Conservation (phyloP, 2,329 filamentous ascomycete species). For the Fusarium illudens region DNA sequence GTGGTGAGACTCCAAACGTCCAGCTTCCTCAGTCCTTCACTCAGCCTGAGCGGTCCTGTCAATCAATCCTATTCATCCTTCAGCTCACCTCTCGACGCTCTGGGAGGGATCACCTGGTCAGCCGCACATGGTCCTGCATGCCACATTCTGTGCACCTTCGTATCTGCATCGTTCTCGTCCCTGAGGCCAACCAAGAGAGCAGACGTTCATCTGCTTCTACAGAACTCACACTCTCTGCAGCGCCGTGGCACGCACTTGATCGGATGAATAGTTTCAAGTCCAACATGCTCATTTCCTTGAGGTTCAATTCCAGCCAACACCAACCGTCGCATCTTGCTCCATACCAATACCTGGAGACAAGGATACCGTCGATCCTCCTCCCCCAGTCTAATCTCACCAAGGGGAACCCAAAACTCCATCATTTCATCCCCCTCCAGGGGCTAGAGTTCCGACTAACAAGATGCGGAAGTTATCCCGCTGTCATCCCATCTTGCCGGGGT, state of each 20-base stretch:
- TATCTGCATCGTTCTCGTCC: background rate
- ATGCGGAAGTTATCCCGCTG: conserved; percentile 28
- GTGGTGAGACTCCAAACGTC: conserved; percentile 28
- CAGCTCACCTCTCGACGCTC: no score
- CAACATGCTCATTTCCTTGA: background rate
- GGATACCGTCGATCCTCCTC: conserved; percentile 31
- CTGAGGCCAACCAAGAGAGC: background rate
- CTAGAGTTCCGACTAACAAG: conserved; percentile 1
- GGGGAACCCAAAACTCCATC: conserved; percentile 13
- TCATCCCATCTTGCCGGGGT: conserved; percentile 24
- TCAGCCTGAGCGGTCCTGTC: background rate
- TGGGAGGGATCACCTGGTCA: conserved; percentile 22
- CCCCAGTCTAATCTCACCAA: conserved; percentile 20
- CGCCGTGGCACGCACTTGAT: background rate
- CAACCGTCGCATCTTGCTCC: background rate
- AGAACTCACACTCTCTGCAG: background rate
- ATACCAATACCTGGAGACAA: conserved; percentile 15
- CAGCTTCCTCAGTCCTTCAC: background rate
- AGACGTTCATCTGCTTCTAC: background rate
- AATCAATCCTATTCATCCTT: conserved; percentile 22
- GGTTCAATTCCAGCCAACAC: background rate
- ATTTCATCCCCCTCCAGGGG: conserved; percentile 6
- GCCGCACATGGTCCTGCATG: conserved; percentile 8
- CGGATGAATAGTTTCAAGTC: background rate
- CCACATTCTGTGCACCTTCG: background rate